Conservation (phyloP, 2,329 filamentous ascomycete species). For the Whalleya microplaca region DNA sequence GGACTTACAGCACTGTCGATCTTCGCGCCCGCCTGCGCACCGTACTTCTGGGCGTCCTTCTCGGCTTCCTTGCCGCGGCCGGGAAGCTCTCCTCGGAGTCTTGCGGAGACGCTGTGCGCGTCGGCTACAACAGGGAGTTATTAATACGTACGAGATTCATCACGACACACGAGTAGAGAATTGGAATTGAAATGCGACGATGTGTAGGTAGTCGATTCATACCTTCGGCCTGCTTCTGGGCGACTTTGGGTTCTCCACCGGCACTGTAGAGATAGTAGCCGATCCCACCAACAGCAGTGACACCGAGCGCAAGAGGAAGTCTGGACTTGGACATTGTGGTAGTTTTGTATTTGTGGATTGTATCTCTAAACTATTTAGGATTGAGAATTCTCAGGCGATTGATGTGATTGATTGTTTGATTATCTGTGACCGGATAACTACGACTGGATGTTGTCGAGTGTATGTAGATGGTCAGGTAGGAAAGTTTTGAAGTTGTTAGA, state of each 20-base stretch:
- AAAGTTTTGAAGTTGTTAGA: not conserved
- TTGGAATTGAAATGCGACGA: not conserved
- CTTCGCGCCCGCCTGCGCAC: constrained; percentile 65
- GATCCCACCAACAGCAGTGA: constrained; percentile 66
- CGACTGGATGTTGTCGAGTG: not conserved
- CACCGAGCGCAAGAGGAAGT: constrained; percentile 55
- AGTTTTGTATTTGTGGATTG: too few relatives aligned
- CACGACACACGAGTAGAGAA: too few relatives aligned
- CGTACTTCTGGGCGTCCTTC: constrained; percentile 66
- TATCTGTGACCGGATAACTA: not conserved
- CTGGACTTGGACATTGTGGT: constrained; percentile 25
- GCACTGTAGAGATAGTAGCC: constrained; percentile 93
- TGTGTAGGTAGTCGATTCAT: too few relatives aligned
- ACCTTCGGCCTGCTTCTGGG: constrained; percentile 89
- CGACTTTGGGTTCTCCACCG: constrained; percentile 78
- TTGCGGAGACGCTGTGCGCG: constrained; percentile 68
- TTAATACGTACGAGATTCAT: constrained; percentile 14
- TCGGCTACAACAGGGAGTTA: constrained; percentile 65
- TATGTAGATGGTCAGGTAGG: not conserved
- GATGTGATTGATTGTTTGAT: too few relatives aligned
- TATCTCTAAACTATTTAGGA: too few relatives aligned
- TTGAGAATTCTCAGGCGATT: not conserved
- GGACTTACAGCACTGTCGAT: constrained; percentile 69
- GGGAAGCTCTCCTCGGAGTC: constrained; percentile 68
- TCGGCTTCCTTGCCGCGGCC: constrained; percentile 64